phyloP scores from a whole-genome alignment of 2,329 filamentous ascomycete species.

The Ophiostoma himal-ulmi region DNA sequence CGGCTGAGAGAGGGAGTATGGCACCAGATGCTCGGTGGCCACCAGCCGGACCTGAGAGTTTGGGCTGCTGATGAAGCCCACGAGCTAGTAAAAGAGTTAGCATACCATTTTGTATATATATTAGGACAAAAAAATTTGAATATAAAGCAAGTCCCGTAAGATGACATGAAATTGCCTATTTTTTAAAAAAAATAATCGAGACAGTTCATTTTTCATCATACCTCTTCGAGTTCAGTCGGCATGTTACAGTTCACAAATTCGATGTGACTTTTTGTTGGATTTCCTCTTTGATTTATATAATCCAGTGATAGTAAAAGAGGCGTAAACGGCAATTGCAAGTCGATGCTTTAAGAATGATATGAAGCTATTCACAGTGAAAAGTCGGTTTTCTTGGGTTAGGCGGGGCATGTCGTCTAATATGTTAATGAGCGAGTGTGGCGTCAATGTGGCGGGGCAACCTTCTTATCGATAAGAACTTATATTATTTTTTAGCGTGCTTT shows the following conservation, averaged over 20 bases:
- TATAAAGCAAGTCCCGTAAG: neutral
- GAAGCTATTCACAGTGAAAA: conserved; percentile 22
- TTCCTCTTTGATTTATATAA: neutral
- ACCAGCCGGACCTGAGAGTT: conserved; percentile 85
- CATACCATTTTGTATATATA: neutral
- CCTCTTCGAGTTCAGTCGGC: conserved; percentile 73
- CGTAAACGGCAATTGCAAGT: neutral
- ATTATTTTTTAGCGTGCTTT: conserved; percentile 20
- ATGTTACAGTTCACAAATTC: conserved; percentile 40
- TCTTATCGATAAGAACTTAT: conserved; percentile 20
- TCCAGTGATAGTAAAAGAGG: neutral
- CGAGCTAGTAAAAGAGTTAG: conserved; percentile 52
- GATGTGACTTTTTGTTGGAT: neutral
- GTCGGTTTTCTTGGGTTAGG: conserved; percentile 19
- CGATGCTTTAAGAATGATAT: neutral
- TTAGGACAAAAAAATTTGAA: neutral
- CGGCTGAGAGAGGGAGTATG: conserved; percentile 68
- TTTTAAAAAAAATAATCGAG: neutral
- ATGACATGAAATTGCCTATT: neutral
- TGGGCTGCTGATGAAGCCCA: conserved; percentile 87
- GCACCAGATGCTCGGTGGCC: conserved; percentile 79
- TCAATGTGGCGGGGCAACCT: conserved; percentile 18
- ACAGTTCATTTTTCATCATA: conserved; percentile 33
- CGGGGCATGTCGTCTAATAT: conserved; percentile 18
- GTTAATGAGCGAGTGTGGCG: conserved; percentile 18